A percentile compares a stretch with the other conserved stretches of the same genome.
phyloP scores from a whole-genome alignment of 306 rosid species.

The Cercis canadensis region DNA sequence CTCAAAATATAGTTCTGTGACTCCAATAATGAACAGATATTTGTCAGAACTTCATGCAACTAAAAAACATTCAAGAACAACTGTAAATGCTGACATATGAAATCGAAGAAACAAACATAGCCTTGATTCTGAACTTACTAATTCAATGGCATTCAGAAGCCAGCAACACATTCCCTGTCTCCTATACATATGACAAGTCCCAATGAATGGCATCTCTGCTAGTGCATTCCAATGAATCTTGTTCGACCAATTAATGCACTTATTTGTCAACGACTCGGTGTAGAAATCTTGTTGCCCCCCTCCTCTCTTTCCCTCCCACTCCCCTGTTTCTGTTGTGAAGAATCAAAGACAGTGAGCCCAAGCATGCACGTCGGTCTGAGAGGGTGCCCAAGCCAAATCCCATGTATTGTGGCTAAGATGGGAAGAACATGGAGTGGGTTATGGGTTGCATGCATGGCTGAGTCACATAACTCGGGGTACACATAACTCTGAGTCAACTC shows the following conservation, averaged over 20 bases:
- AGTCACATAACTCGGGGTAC: too few species aligned
- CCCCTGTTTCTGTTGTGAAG: too few species aligned
- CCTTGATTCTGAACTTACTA: slow-evolving; percentile 51
- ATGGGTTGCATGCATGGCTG: too few species aligned
- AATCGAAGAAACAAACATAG: slow-evolving; percentile 16
- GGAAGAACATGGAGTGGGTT: too few species aligned
- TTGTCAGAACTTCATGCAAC: slow-evolving; percentile 3
- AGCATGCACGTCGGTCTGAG: too few species aligned
- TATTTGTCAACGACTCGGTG: slow-evolving; percentile 1
- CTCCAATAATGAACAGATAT: neutral
- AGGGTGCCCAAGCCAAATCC: too few species aligned
- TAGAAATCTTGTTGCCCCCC: slow-evolving; percentile 5
- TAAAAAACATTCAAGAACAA: neutral
- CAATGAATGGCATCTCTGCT: slow-evolving; percentile 98
- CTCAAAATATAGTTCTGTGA: too few species aligned
- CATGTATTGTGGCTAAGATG: too few species aligned
- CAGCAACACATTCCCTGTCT: slow-evolving; percentile 97
- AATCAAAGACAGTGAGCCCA: too few species aligned
- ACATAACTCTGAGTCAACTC: too few species aligned
- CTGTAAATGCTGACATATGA: neutral
- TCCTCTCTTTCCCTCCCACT: too few species aligned
- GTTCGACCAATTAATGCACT: slow-evolving; percentile 41
- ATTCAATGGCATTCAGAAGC: slow-evolving; percentile 78
- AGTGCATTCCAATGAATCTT: slow-evolving; percentile 85
- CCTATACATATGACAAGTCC: slow-evolving; percentile 88